Percentiles rank a stretch among this genome's conserved stretches.
These are phyloP conservation scores for Gnomoniopsis sp. DNA, from an alignment of 2,329 filamentous ascomycete genomes.

Conservation along the genomic window DNA sequence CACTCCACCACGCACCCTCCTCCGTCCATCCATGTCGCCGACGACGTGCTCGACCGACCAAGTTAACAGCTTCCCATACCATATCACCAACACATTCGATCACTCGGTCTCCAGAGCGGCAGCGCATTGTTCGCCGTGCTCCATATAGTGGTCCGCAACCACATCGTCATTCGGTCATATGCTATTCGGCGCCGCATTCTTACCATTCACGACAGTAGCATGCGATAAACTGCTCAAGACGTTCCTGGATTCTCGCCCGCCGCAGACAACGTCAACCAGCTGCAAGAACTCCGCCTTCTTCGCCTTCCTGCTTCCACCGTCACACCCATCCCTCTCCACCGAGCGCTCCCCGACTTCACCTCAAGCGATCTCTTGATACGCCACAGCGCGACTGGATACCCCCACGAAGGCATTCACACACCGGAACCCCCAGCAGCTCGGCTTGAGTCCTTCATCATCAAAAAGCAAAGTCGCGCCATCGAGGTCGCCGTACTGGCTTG, in stretches of 20 bases:
- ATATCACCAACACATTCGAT: background rate
- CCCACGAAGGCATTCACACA: background rate
- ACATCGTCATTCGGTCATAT: background rate
- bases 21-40: background rate
- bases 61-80: background rate
- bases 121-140: background rate
- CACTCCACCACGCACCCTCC: background rate
- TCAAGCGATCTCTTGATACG: background rate
- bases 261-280: background rate
- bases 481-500: background rate
- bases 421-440: background rate
- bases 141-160: background rate
- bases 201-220: background rate
- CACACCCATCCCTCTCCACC: background rate
- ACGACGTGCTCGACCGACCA: background rate
- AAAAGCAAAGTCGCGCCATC: background rate
- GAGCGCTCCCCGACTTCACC: background rate
- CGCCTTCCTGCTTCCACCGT: background rate
- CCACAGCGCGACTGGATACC: conserved; percentile 3
- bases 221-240: background rate
- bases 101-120: background rate
- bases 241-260: background rate
- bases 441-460: background rate
- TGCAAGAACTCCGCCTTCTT: background rate
- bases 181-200: background rate